Percentiles rank a stretch among this genome's conserved stretches.
These are phyloP conservation scores for Coprinellus aureogranulatus DNA, from an alignment of 768 basidiomycete genomes.

Conservation along the genomic window DNA sequence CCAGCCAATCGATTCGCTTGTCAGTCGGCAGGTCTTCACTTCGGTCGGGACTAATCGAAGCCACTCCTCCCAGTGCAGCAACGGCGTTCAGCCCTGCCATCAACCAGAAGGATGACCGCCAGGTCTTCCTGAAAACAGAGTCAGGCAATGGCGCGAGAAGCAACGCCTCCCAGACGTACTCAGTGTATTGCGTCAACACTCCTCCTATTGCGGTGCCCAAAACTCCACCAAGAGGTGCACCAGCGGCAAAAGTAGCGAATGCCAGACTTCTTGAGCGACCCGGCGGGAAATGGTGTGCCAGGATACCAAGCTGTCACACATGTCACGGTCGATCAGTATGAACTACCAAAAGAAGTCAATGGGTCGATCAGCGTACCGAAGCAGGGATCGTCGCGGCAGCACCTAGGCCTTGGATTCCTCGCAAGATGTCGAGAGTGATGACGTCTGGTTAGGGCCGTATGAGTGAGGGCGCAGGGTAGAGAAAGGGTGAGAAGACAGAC, in stretches of 20 bases:
- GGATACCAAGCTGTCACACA: slow-evolving; percentile 80
- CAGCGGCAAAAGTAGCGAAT: slow-evolving; percentile 82
- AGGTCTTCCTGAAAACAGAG: slow-evolving; percentile 41
- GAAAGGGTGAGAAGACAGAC: slow-evolving; percentile 24
- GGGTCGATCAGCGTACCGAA: slow-evolving; percentile 38
- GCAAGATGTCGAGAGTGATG: slow-evolving; percentile 62
- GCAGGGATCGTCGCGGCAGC: slow-evolving; percentile 74
- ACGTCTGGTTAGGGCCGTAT: slow-evolving; percentile 39
- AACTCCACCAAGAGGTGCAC: slow-evolving; percentile 77
- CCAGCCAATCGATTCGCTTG: slow-evolving; percentile 72
- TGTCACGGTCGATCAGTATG: background rate
- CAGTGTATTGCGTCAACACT: slow-evolving; percentile 56
- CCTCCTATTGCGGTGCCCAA: slow-evolving; percentile 72
- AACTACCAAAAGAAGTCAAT: background rate
- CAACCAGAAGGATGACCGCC: slow-evolving; percentile 66
- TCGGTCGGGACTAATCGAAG: slow-evolving; percentile 62
- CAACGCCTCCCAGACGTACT: slow-evolving; percentile 23
- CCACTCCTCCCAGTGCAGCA: slow-evolving; percentile 48
- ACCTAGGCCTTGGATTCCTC: slow-evolving; percentile 81
- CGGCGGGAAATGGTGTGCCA: slow-evolving; percentile 77
- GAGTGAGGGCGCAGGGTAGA: background rate
- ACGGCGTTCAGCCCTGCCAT: slow-evolving; percentile 54
- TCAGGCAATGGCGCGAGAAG: background rate
- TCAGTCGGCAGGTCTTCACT: slow-evolving; percentile 32
- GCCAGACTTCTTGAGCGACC: slow-evolving; percentile 63